Conservation (phyloP, 2,329 filamentous ascomycete genomes). For the Madurella mycetomatis region DNA sequence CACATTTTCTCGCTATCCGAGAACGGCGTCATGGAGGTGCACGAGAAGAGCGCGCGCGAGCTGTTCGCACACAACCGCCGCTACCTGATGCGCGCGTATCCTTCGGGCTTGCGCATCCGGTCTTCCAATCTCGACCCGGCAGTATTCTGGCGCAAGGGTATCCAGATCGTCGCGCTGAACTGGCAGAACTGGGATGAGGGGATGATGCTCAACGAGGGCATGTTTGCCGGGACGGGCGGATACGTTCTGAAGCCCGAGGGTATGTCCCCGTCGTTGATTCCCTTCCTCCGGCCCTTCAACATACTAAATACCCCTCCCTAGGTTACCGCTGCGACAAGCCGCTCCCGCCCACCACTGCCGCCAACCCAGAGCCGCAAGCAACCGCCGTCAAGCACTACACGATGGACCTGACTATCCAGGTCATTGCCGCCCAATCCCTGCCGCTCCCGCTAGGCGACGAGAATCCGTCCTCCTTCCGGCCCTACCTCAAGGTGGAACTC, state of each 20-base stretch:
- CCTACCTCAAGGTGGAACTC: constrained; percentile 78
- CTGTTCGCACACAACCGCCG: constrained; percentile 79
- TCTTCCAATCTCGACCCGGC: constrained; percentile 85
- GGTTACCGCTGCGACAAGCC: constrained; percentile 38
- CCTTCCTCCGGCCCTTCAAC: neutral
- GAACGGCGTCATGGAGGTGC: constrained; percentile 58
- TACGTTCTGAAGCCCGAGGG: constrained; percentile 82
- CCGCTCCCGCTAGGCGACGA: constrained; percentile 57
- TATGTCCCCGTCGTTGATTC: constrained; percentile 23
- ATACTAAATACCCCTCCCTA: constrained; percentile 8
- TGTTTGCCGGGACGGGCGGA: constrained; percentile 80
- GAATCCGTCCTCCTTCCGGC: constrained; percentile 57
- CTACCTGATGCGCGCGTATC: constrained; percentile 84
- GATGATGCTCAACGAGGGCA: constrained; percentile 93
- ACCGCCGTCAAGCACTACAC: constrained; percentile 47
- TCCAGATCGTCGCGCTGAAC: constrained; percentile 88
- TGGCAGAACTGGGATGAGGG: constrained; percentile 90
- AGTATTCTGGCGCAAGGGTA: constrained; percentile 80
- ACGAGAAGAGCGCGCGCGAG: constrained; percentile 43
- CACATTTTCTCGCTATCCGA: constrained; percentile 67
- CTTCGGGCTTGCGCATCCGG: constrained; percentile 72
- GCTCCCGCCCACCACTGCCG: constrained; percentile 26
- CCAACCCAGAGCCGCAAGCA: constrained; percentile 19
- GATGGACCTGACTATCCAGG: constrained; percentile 66
- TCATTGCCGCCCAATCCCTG: constrained; percentile 73